Conservation (phyloP, 345 rosid genomes). For the Nasturtium officinale region DNA sequence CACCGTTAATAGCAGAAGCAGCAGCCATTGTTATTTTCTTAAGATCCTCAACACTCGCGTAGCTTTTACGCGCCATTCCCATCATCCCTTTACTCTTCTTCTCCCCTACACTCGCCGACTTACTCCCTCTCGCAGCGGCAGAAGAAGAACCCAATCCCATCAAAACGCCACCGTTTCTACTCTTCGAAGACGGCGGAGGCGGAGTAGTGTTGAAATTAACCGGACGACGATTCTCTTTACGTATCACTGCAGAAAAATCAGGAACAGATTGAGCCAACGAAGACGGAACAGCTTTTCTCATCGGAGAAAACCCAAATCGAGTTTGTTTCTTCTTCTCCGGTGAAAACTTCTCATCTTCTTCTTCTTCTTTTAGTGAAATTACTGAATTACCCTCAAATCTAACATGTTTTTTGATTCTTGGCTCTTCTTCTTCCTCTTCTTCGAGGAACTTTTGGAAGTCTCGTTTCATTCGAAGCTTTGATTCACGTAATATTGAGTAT, state of each 20-base stretch:
- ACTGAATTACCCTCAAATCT: conserved; percentile 47
- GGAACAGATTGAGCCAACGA: conserved; percentile 89
- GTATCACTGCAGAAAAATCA: conserved; percentile 68
- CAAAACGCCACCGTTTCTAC: conserved; percentile 36
- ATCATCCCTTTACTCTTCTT: conserved; percentile 52
- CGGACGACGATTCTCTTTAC: conserved; percentile 89
- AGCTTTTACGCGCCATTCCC: conserved; percentile 65
- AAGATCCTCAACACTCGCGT: conserved; percentile 66
- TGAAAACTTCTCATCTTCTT: not conserved
- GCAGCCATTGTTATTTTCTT: conserved; percentile 63
- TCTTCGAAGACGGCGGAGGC: conserved; percentile 44
- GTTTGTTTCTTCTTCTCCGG: conserved; percentile 59
- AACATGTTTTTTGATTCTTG: conserved; percentile 57
- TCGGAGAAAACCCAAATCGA: conserved; percentile 48
- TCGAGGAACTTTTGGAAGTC: conserved; percentile 37
- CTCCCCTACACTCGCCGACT: conserved; percentile 69
- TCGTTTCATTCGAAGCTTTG: conserved; percentile 59
- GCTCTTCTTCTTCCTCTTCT: conserved; percentile 22
- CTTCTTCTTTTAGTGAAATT: conserved; percentile 37
- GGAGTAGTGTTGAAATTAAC: conserved; percentile 47
- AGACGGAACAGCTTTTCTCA: conserved; percentile 18
- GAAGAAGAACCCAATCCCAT: conserved; percentile 43
- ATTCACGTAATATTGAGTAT: conserved; percentile 73
- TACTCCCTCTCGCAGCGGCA: conserved; percentile 54
- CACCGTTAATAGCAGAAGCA: conserved; percentile 55